phyloP scores from a whole-genome alignment of 2,329 filamentous ascomycete species.

The Stachybotrys echinatus region DNA sequence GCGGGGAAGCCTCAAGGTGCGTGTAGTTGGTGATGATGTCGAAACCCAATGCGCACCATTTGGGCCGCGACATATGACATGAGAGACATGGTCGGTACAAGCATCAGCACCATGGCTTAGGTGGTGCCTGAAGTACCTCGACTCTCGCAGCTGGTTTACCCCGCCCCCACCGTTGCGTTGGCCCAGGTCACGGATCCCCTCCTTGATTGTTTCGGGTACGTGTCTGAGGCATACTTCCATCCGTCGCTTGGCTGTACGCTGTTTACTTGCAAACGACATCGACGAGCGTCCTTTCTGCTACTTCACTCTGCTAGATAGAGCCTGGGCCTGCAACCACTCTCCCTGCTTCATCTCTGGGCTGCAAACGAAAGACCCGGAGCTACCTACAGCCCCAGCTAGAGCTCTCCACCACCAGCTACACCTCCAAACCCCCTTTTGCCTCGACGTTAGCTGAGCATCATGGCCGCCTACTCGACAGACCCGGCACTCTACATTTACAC shows the following conservation, averaged over 20 bases:
- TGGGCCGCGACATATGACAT: neutral
- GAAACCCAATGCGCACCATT: neutral
- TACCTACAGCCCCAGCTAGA: neutral
- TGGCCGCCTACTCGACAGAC: conserved; percentile 50
- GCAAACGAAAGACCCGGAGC: neutral
- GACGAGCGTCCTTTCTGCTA: too few relatives aligned
- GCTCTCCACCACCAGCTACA: too few relatives aligned
- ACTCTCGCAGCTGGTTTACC: neutral
- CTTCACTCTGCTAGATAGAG: too few relatives aligned
- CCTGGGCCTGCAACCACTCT: too few relatives aligned
- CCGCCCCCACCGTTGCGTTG: neutral
- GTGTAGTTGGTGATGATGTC: neutral
- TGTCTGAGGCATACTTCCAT: too few relatives aligned
- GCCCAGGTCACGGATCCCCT: neutral
- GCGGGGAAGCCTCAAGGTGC: too few relatives aligned
- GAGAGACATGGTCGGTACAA: too few relatives aligned
- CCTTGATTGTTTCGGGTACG: neutral
- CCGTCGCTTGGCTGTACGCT: too few relatives aligned
- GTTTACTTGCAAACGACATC: too few relatives aligned
- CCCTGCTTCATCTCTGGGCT: neutral
- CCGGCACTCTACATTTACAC: conserved; percentile 89
- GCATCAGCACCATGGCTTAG: neutral
- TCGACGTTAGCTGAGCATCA: conserved; percentile 10
- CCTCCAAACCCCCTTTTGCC: neutral
- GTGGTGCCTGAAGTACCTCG: neutral